Conservation (phyloP, 768 basidiomycete genomes). For the Heimioporus sp. region DNA sequence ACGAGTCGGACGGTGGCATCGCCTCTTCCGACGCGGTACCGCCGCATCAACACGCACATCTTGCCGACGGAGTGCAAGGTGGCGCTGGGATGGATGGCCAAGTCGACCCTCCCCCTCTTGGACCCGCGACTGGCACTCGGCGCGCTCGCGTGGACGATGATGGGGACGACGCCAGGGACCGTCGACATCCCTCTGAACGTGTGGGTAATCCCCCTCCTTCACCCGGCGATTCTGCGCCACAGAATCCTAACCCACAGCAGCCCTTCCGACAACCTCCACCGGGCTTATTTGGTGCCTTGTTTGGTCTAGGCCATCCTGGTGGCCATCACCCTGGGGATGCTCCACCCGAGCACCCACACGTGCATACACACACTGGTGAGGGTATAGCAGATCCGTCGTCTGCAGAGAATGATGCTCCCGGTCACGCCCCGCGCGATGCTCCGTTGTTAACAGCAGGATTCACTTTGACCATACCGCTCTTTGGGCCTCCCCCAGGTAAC, state of each 20-base stretch:
- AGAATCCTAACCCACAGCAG: slow-evolving; percentile 22
- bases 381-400: slow-evolving; percentile 13
- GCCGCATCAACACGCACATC: slow-evolving; percentile 12
- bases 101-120: slow-evolving; percentile 30
- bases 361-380: slow-evolving; percentile 26
- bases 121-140: slow-evolving; percentile 36
- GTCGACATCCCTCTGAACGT: slow-evolving; percentile 65
- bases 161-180: slow-evolving; percentile 57
- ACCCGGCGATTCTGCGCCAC: slow-evolving; percentile 20
- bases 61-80: slow-evolving; percentile 32
- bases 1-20: slow-evolving; percentile 32
- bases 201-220: slow-evolving; percentile 29
- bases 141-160: slow-evolving; percentile 63
- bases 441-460: slow-evolving; percentile 31
- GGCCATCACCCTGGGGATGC: slow-evolving; percentile 14
- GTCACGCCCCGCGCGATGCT: slow-evolving; percentile 18
- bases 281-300: slow-evolving; percentile 26
- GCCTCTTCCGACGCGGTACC: slow-evolving; percentile 30
- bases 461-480: slow-evolving; percentile 35
- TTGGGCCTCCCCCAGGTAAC: slow-evolving; percentile 18
- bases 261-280: slow-evolving; percentile 8
- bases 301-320: slow-evolving; percentile 17
- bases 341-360: slow-evolving; percentile 19
- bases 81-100: slow-evolving; percentile 29
- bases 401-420: slow-evolving; percentile 24